Conservation (phyloP, 1,284 basidiomycete genomes). For the Coniophora puteana region DNA sequence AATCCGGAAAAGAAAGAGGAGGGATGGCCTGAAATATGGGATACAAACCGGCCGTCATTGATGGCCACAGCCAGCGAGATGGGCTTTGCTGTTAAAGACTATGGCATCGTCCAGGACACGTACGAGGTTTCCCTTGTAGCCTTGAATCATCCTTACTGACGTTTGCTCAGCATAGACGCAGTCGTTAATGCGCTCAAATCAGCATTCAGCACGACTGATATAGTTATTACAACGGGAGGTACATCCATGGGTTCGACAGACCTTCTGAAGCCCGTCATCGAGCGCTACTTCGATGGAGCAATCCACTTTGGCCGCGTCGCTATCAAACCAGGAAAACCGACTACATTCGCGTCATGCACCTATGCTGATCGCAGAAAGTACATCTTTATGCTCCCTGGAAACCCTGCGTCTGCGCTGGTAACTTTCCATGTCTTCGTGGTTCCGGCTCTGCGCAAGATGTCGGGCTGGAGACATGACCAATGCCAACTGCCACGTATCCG, state of each 20-base stretch:
- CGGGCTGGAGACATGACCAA: constrained; percentile 55
- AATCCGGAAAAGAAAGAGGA: constrained; percentile 31
- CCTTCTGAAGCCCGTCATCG: constrained; percentile 84
- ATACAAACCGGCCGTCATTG: constrained; percentile 83
- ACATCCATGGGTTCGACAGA: constrained; percentile 90
- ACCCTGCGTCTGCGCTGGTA: constrained; percentile 87
- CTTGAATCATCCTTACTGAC: constrained; percentile 2
- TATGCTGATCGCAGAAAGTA: constrained; percentile 41
- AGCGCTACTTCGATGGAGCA: constrained; percentile 68
- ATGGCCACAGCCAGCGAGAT: constrained; percentile 64
- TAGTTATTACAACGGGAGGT: constrained; percentile 83
- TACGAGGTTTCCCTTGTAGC: constrained; percentile 18
- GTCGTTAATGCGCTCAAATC: constrained; percentile 56
- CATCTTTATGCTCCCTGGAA: constrained; percentile 84
- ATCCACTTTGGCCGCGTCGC: constrained; percentile 78
- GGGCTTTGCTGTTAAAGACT: constrained; percentile 76
- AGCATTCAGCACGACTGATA: constrained; percentile 64
- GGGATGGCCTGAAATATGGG: constrained; percentile 71
- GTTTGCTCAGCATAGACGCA: constrained; percentile 45
- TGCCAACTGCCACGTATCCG: constrained; percentile 62
- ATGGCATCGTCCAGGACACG: constrained; percentile 79
- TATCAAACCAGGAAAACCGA: constrained; percentile 78
- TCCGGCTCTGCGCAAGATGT: constrained; percentile 72
- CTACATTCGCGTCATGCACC: constrained; percentile 81
- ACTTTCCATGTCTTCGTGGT: constrained; percentile 85